Conservation (phyloP, 2,329 filamentous ascomycete species). For the Dothistroma pini region DNA sequence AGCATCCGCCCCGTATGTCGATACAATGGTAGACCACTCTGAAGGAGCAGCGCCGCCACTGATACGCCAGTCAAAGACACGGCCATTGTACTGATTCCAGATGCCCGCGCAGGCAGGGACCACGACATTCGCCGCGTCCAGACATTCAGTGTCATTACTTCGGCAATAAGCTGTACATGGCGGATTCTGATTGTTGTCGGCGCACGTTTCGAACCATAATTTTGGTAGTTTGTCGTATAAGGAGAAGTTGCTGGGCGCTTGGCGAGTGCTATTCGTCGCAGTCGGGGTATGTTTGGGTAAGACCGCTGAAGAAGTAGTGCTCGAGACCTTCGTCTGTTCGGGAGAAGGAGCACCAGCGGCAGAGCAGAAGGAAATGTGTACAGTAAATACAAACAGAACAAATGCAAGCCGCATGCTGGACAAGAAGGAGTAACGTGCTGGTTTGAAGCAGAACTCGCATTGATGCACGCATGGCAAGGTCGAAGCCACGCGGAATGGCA, state of each 20-base stretch:
- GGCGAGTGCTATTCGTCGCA: background rate
- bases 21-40: slow-evolving; percentile 7
- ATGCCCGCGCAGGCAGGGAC: slow-evolving; percentile 3
- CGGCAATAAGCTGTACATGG: slow-evolving; percentile 11
- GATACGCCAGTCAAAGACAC: background rate
- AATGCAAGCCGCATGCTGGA: background rate
- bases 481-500: background rate
- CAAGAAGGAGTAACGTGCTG: background rate
- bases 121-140: background rate
- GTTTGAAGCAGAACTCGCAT: background rate
- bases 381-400: background rate
- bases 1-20: slow-evolving; percentile 2
- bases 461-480: background rate
- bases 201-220: slow-evolving; percentile 4
- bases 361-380: background rate
- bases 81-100: slow-evolving; percentile 3
- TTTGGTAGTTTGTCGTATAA: slow-evolving; percentile 7
- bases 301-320: background rate
- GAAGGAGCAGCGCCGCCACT: background rate
- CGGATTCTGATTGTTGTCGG: background rate
- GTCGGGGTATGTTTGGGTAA: background rate
- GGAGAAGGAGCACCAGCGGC: slow-evolving; percentile 1
- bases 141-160: slow-evolving; percentile 7
- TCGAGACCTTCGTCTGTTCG: background rate
- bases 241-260: background rate